These are phyloP conservation scores for Pseudogymnoascus sp. DNA, from an alignment of 2,329 filamentous ascomycete genomes.

Conservation along the genomic window DNA sequence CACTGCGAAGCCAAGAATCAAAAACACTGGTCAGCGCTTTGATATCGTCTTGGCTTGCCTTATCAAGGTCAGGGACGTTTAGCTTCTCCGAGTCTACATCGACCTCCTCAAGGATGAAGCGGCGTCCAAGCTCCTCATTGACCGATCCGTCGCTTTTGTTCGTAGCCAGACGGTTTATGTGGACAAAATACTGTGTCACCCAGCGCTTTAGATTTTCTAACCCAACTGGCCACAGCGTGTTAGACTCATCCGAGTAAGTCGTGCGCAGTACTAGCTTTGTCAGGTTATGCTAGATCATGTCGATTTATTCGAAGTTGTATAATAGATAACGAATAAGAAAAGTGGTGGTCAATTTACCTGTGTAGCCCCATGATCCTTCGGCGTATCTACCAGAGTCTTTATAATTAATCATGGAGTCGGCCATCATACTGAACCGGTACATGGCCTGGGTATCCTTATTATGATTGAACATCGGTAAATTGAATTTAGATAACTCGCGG, in stretches of 20 bases:
- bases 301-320: neutral
- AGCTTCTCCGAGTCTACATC: neutral
- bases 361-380: neutral
- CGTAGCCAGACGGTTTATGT: neutral
- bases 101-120: conserved; percentile 1
- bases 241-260: neutral
- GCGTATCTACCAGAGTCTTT: neutral
- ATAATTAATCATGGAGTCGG: neutral
- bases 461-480: neutral
- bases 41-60: conserved; percentile 1
- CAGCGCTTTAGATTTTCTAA: neutral
- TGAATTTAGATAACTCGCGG: neutral
- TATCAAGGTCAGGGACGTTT: neutral
- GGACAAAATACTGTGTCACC: neutral
- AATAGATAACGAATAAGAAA: neutral
- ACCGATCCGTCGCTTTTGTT: neutral
- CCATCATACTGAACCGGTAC: neutral
- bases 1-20: neutral
- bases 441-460: neutral
- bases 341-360: neutral
- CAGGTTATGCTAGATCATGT: neutral
- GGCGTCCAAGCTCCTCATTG: neutral
- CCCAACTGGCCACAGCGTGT: neutral
- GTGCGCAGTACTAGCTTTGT: neutral
- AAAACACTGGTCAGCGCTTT: neutral